Percentiles rank a stretch among this genome's conserved stretches.
Conservation (phyloP, 768 basidiomycete species). For the Paxillus involutus region DNA sequence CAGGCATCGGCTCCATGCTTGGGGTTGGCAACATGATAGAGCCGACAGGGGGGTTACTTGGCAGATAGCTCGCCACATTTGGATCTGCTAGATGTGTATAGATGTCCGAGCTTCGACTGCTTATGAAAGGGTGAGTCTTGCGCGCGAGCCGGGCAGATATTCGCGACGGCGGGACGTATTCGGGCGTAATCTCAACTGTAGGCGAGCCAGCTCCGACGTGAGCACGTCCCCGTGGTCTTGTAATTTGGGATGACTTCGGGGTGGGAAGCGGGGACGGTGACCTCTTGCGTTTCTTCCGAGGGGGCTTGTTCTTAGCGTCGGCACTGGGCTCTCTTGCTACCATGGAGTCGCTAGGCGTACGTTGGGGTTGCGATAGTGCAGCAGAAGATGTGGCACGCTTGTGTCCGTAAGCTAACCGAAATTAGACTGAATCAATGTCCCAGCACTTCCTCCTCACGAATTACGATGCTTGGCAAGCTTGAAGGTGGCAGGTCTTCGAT, state of each 20-base stretch:
- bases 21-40: conserved; percentile 4
- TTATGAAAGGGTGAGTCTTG: conserved; percentile 17
- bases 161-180: conserved; percentile 10
- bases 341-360: background rate
- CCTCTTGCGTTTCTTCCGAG: conserved; percentile 21
- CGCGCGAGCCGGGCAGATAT: conserved; percentile 19
- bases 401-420: conserved; percentile 16
- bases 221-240: conserved; percentile 11
- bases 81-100: conserved; percentile 28
- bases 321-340: background rate
- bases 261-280: conserved; percentile 19
- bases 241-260: conserved; percentile 8
- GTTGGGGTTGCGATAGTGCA: background rate
- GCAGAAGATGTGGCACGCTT: conserved; percentile 11
- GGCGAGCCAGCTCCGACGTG: conserved; percentile 20
- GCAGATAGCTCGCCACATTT: conserved; percentile 4
- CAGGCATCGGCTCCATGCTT: background rate
- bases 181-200: background rate
- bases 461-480: conserved; percentile 4
- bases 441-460: conserved; percentile 9
- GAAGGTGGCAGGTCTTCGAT: conserved; percentile 4
- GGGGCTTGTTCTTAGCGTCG: conserved; percentile 4
- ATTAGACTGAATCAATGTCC: conserved; percentile 1
- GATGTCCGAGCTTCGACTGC: conserved; percentile 23
- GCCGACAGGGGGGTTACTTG: conserved; percentile 3